Percentiles rank a stretch among this genome's conserved stretches.
phyloP scores from a whole-genome alignment of 345 rosid genomes.

The Corchorus capsularis region DNA sequence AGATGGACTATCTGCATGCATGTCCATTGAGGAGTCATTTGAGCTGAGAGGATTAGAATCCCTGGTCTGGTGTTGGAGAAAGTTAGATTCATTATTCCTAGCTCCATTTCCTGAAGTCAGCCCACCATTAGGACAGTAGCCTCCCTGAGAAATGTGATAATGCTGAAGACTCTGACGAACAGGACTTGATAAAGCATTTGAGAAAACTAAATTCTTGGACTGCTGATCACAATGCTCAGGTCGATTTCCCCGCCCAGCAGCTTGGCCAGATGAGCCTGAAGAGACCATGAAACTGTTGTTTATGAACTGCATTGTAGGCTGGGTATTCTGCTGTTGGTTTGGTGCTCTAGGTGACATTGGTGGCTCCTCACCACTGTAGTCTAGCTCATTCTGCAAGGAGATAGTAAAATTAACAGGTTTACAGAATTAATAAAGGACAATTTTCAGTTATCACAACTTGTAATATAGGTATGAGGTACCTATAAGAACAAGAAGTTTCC shows the following conservation, averaged over 20 bases:
- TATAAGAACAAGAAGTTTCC: background rate
- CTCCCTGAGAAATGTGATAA: constrained; percentile 71
- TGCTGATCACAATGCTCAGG: constrained; percentile 71
- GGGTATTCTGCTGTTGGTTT: constrained; percentile 49
- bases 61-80: constrained; percentile 54
- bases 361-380: constrained; percentile 53
- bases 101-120: constrained; percentile 42
- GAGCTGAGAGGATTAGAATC: constrained; percentile 65
- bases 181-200: constrained; percentile 84
- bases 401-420: constrained; percentile 7
- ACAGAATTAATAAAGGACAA: background rate
- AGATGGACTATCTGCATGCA: constrained; percentile 57
- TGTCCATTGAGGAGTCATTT: constrained; percentile 87
- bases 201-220: constrained; percentile 74
- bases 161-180: constrained; percentile 70
- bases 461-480: background rate
- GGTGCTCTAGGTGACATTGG: constrained; percentile 68
- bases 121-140: constrained; percentile 44
- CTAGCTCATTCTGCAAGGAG: constrained; percentile 55
- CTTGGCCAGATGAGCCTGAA: constrained; percentile 61
- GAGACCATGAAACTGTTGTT: constrained; percentile 46
- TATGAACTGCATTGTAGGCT: constrained; percentile 44
- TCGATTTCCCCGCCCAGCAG: constrained; percentile 46
- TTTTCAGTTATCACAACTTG: background rate
- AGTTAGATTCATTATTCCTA: constrained; percentile 45